Conservation (phyloP, 164 flowering plant species). For the Vitis rupestris region DNA sequence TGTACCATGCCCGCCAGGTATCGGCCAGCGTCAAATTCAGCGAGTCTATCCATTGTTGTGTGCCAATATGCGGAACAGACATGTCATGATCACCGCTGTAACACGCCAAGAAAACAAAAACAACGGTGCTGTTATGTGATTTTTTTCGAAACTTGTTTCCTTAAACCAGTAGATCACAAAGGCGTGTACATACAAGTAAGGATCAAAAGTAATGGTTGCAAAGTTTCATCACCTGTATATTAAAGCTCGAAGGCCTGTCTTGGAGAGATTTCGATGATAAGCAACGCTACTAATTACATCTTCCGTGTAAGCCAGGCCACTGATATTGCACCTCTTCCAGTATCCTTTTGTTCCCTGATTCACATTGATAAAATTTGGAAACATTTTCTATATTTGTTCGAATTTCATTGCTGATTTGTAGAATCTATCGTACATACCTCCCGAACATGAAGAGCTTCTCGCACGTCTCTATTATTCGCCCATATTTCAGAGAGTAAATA, state of each 20-base stretch:
- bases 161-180: no score
- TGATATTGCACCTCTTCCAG: constrained; percentile 20
- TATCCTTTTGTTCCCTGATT: constrained; percentile 18
- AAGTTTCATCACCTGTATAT: constrained; percentile 22
- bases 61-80: constrained; percentile 10
- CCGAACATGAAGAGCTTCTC: constrained; percentile 25
- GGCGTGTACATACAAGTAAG: no score
- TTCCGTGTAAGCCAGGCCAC: constrained; percentile 10
- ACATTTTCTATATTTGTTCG: no score
- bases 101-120: no score
- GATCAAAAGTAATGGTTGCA: no score
- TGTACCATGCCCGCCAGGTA: neutral
- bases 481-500: constrained; percentile 1
- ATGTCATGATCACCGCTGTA: constrained; percentile 16
- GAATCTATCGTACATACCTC: constrained; percentile 13
- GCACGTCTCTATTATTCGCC: constrained; percentile 17
- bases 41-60: neutral
- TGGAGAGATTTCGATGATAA: constrained; percentile 18
- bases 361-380: no score
- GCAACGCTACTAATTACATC: neutral
- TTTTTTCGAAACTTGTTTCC: no score
- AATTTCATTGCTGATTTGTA: no score
- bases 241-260: constrained; percentile 16
- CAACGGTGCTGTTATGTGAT: no score
- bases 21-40: neutral